Base-by-base conservation (phyloP, 768 basidiomycete genomes). In the Sporobolomyces phaffii region DNA sequence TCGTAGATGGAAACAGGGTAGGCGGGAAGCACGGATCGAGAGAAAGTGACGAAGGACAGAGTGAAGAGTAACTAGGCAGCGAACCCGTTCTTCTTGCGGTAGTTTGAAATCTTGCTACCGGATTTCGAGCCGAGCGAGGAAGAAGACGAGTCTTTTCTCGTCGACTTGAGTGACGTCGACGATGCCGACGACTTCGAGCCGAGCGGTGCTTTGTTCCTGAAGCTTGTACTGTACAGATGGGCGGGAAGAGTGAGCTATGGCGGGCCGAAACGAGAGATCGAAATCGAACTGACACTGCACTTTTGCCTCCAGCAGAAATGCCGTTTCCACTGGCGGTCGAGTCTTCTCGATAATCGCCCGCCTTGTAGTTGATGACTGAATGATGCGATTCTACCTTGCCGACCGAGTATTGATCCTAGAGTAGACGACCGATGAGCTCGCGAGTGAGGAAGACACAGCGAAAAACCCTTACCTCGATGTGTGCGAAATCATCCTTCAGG, bases 241-340 rank as follows among this genome's bases (percentile, higher is more conserved):
- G n/a, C n/a, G n/a, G n/a, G n/a, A n/a, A n/a, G n/a, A n/a, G n/a
- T n/a, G n/a, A n/a, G n/a, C n/a, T n/a, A n/a, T n/a, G n/a, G n/a
- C n/a, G n/a, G n/a, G n/a, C n/a, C n/a, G n/a, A n/a, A n/a, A n/a
- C n/a, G n/a, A n/a, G n/a, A n/a, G n/a, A n/a, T n/a, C n/a, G n/a
- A n/a, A n/a, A n/a, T n/a, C n/a, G n/a, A n/a, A 65, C 69, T 54
- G 17, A 70, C 69, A 70, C 64, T 11, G 69, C 60, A 31, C 60
- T 59, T 15, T 44, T 29, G 0, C 44, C 50, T 22, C 60, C 60
- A 11, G 44, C 44, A 7, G 33, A 18, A 14, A 36, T 20, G 29
- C 63, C 56, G 31, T 64, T 64, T 13, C 56, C 54, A 29, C 29
- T 29, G 3, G 45, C 45, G 5, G 28, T 22, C 15, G 44, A 57